Percentiles rank a stretch among this genome's conserved stretches.
Evolutionary conservation across 768 basidiomycete genomes (phyloP).

Genomic region (Xerocomellus dryophilus): DNA sequence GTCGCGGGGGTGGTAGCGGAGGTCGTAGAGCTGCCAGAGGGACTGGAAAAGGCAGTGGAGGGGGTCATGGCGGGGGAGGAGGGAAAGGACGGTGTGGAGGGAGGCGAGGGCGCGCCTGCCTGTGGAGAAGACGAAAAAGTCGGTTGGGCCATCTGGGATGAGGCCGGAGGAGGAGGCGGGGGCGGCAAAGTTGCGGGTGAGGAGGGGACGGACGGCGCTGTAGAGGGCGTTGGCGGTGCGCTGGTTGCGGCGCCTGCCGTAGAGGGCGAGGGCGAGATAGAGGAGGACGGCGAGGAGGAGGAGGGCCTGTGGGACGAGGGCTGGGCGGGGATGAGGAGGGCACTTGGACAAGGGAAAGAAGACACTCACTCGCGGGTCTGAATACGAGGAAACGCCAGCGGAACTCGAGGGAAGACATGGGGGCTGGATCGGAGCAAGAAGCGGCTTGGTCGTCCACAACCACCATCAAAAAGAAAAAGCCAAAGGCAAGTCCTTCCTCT

Average conservation of each 20-base stretch:
- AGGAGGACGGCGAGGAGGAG: constrained; percentile 51
- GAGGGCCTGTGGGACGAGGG: constrained; percentile 63
- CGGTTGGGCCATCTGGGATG: constrained; percentile 66
- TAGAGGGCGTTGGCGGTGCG: constrained; percentile 65
- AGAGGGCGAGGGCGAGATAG: constrained; percentile 55
- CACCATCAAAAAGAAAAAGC: constrained; percentile 9
- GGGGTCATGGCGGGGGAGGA: constrained; percentile 83
- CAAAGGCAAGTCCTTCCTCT: constrained; percentile 14
- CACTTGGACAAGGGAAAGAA: not conserved
- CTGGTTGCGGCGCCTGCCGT: constrained; percentile 60
- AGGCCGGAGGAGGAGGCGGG: constrained; percentile 53
- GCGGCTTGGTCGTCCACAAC: constrained; percentile 5
- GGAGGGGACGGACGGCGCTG: constrained; percentile 53
- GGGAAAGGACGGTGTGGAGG: constrained; percentile 74
- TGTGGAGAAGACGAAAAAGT: constrained; percentile 85
- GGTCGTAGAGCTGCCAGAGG: constrained; percentile 64
- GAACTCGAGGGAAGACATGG: constrained; percentile 46
- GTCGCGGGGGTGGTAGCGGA: constrained; percentile 69
- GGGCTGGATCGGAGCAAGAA: not conserved
- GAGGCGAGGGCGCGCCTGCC: constrained; percentile 75
- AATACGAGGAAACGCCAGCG: constrained; percentile 76
- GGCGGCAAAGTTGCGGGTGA: constrained; percentile 71
- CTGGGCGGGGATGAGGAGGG: constrained; percentile 30
- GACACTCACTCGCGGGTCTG: constrained; percentile 65
- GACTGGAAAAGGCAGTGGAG: constrained; percentile 62